Percentiles rank a stretch among this genome's conserved stretches.
phyloP scores from a whole-genome alignment of 2,329 filamentous ascomycete genomes.

The Alternaria viburni region DNA sequence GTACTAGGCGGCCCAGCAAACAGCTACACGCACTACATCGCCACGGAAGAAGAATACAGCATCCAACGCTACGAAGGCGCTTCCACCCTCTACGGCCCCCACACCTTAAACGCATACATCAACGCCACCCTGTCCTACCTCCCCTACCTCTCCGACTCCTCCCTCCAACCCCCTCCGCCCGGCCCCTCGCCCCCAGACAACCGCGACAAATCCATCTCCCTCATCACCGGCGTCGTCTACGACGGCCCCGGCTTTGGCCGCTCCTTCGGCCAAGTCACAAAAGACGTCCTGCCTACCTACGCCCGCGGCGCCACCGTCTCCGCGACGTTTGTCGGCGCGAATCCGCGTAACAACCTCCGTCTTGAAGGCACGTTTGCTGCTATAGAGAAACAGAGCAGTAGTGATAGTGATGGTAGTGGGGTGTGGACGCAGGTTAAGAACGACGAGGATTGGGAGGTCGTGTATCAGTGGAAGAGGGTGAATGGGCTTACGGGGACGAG shows the following conservation, averaged over 20 bases:
- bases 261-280: slow-evolving; percentile 71
- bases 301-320: slow-evolving; percentile 66
- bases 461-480: slow-evolving; percentile 80
- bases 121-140: slow-evolving; percentile 80
- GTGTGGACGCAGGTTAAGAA: slow-evolving; percentile 71
- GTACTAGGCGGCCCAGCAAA: slow-evolving; percentile 90
- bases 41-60: slow-evolving; percentile 79
- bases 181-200: slow-evolving; percentile 80
- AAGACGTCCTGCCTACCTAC: slow-evolving; percentile 63
- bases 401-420: slow-evolving; percentile 43
- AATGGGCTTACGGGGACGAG: slow-evolving; percentile 74
- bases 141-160: slow-evolving; percentile 63
- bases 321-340: slow-evolving; percentile 81
- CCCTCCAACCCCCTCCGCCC: slow-evolving; percentile 41
- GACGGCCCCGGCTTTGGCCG: slow-evolving; percentile 72
- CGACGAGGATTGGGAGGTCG: slow-evolving; percentile 82
- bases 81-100: slow-evolving; percentile 83
- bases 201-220: slow-evolving; percentile 73
- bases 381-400: slow-evolving; percentile 67
- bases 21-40: slow-evolving; percentile 83
- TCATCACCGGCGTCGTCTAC: slow-evolving; percentile 79
- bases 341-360: slow-evolving; percentile 85
- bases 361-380: slow-evolving; percentile 79
- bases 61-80: slow-evolving; percentile 95
- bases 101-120: slow-evolving; percentile 85